A percentile compares a stretch with the other conserved stretches of the same genome.
Evolutionary conservation across 73 alveolate genomes (phyloP).

Genomic region (Paramecium sexaurelia): DNA sequence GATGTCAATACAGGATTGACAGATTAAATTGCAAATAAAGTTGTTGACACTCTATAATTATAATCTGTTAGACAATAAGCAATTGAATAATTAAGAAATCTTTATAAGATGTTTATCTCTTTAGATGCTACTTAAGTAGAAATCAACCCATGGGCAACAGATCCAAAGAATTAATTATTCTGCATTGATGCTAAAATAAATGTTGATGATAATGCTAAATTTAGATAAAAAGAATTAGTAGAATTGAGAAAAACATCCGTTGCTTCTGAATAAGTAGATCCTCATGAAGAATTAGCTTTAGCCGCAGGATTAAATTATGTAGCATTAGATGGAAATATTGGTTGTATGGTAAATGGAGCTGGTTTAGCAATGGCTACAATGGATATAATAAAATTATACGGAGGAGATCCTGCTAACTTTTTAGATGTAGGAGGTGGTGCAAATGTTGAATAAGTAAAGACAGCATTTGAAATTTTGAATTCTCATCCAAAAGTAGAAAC

Average conservation of each 20-base stretch:
- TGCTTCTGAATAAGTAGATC: constrained; percentile 71
- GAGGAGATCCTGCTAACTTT: constrained; percentile 98
- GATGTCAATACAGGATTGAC: constrained; percentile 73
- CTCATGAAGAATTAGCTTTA: constrained; percentile 78
- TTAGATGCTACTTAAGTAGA: constrained; percentile 84
- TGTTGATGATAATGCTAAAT: constrained; percentile 84
- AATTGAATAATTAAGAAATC: constrained; percentile 67
- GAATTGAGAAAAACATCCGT: constrained; percentile 74
- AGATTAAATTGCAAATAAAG: constrained; percentile 71
- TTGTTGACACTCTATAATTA: constrained; percentile 66
- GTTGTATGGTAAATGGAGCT: constrained; percentile 98
- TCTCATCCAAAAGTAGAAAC: constrained; percentile 85
- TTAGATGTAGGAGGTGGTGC: constrained; percentile 98
- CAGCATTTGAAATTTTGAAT: constrained; percentile 79
- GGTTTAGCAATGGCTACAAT: constrained; percentile 99
- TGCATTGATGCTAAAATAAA: constrained; percentile 87
- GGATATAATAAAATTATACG: constrained; percentile 88
- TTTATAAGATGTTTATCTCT: constrained; percentile 75
- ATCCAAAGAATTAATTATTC: constrained; percentile 72
- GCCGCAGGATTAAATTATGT: constrained; percentile 83
- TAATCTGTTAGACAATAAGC: constrained; percentile 69
- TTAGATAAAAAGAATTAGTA: constrained; percentile 75
- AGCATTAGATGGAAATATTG: constrained; percentile 90
- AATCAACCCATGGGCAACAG: constrained; percentile 90
- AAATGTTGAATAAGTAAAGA: constrained; percentile 75